A percentile compares a stretch with the other conserved stretches of the same genome.
Conservation (phyloP, 2,329 filamentous ascomycete species). For the Thielaviopsis ethacetica region DNA sequence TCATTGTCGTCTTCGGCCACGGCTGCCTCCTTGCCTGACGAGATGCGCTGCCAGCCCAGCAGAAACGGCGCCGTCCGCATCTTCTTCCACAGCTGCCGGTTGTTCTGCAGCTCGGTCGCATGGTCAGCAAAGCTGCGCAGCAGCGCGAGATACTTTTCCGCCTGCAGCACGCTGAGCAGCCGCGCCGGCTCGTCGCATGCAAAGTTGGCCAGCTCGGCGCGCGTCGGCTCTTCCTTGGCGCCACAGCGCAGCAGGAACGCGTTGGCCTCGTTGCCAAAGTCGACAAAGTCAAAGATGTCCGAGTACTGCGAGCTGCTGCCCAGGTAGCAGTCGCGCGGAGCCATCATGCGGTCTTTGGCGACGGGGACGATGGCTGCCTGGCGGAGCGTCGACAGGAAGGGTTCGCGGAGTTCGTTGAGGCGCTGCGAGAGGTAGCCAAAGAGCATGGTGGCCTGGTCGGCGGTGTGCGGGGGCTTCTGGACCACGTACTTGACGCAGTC, state of each 20-base stretch:
- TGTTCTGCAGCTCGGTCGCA: conserved; percentile 50
- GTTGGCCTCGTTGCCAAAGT: conserved; percentile 80
- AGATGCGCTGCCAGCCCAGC: conserved; percentile 49
- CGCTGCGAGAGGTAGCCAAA: conserved; percentile 77
- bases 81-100: conserved; percentile 60
- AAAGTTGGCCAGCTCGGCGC: conserved; percentile 66
- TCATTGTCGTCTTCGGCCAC: conserved; percentile 15
- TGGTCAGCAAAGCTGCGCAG: conserved; percentile 68
- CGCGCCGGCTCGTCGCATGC: conserved; percentile 72
- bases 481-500: conserved; percentile 62
- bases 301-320: conserved; percentile 55
- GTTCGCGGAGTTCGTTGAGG: conserved; percentile 52
- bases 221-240: conserved; percentile 81
- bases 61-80: conserved; percentile 66
- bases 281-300: conserved; percentile 92
- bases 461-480: conserved; percentile 51
- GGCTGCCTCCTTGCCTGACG: conserved; percentile 17
- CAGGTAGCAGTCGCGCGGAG: conserved; percentile 38
- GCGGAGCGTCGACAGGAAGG: conserved; percentile 42
- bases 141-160: conserved; percentile 74
- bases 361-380: conserved; percentile 60
- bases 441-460: conserved; percentile 48
- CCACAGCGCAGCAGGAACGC: conserved; percentile 77
- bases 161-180: conserved; percentile 64
- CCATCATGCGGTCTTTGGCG: conserved; percentile 9